These are phyloP conservation scores for Prunus yedoensis DNA, from an alignment of 331 rosid genomes.

Conservation along the genomic window DNA sequence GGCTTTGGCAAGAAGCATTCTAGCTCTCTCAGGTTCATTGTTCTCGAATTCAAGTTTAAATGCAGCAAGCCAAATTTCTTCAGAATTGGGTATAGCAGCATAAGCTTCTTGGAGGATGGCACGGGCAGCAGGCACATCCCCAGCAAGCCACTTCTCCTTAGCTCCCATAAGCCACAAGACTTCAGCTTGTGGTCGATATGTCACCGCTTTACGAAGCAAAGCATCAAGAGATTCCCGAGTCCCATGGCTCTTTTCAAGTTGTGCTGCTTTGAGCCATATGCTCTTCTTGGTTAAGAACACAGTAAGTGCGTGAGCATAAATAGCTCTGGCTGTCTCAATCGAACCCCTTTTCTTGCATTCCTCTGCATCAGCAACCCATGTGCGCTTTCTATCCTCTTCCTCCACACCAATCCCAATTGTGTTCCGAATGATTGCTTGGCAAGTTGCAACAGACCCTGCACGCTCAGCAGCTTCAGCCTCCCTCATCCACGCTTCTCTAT, in stretches of 20 bases:
- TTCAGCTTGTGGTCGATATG: constrained; percentile 84
- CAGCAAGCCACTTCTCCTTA: constrained; percentile 96
- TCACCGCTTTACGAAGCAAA: constrained; percentile 69
- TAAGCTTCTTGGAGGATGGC: constrained; percentile 90
- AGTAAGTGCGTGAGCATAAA: constrained; percentile 84
- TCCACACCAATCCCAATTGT: constrained; percentile 86
- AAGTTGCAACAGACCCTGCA: constrained; percentile 78
- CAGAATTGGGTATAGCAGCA: constrained; percentile 91
- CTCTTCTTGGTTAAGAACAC: constrained; percentile 51
- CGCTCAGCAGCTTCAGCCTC: constrained; percentile 96
- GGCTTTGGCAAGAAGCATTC: constrained; percentile 87
- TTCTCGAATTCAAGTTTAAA: constrained; percentile 94
- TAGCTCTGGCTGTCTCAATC: constrained; percentile 89
- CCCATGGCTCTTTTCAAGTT: constrained; percentile 54
- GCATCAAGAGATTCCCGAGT: constrained; percentile 56
- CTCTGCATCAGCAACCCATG: constrained; percentile 98
- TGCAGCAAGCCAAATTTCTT: constrained; percentile 95
- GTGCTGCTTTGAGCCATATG: constrained; percentile 60
- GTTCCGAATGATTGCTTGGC: constrained; percentile 74
- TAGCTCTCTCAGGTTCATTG: constrained; percentile 88
- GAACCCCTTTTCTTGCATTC: constrained; percentile 95
- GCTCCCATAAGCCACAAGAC: constrained; percentile 99
- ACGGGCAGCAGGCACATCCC: constrained; percentile 86
- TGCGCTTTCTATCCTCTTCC: constrained; percentile 92
- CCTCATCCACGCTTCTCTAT: constrained; percentile 90